Conservation (phyloP, 78 protist species). For the Pigoraptor vietnamica region DNA sequence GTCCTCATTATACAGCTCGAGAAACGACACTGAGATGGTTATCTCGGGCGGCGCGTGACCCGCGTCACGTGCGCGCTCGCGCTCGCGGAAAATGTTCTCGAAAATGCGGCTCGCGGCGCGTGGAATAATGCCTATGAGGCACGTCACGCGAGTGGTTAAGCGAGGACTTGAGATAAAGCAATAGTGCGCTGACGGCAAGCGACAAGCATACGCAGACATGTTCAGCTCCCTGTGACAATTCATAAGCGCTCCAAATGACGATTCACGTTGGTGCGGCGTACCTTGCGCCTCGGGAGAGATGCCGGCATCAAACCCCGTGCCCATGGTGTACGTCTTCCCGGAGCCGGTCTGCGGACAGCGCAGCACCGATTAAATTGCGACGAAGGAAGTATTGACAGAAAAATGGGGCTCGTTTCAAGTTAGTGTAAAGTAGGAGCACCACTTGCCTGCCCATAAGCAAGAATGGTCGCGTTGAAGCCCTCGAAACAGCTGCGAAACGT, state of each 20-base stretch:
- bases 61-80: not conserved
- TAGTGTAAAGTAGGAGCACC: not conserved
- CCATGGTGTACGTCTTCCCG: conserved; percentile 60
- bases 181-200: not conserved
- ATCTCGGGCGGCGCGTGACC: not conserved
- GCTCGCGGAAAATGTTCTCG: not conserved
- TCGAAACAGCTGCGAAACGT: not conserved
- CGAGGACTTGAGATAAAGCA: too few relatives aligned
- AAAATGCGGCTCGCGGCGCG: conserved; percentile 29
- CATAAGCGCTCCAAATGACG: not conserved
- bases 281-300: not conserved
- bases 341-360: not conserved
- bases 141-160: too few relatives aligned
- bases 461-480: conserved; percentile 41
- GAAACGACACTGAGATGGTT: conserved; percentile 14
- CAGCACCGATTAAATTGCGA: not conserved
- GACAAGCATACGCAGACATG: not conserved
- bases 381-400: too few relatives aligned
- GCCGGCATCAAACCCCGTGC: not conserved
- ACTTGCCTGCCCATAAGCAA: conserved; percentile 55
- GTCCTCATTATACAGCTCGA: conserved; percentile 51
- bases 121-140: conserved; percentile 41
- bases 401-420: too few relatives aligned
- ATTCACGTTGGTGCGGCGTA: not conserved
- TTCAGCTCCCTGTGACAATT: too few relatives aligned